Evolutionary conservation across 495 filamentous ascomycete species (phyloP), one percentile per base, ranked within the genome.

Genomic region (Aspergillus bertholletiae): DNA sequence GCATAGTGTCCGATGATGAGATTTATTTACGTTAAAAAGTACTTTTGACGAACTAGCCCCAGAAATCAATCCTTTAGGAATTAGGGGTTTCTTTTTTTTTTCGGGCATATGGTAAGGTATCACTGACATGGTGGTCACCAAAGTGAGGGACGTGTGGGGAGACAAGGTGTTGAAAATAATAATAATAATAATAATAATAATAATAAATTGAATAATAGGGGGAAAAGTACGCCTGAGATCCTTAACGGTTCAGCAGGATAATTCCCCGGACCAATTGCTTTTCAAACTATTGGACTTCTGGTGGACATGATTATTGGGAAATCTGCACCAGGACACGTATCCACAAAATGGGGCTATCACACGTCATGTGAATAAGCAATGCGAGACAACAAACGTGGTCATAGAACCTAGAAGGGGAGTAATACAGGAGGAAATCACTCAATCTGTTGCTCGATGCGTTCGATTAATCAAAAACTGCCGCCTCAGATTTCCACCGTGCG

Each of bases 281-380:
- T 17, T 23, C 24, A 43, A 27, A 30, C 49, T 43, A 51, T 51
- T 43, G 37, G 27, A 22, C 39, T 7, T 43, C 7, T 49, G 46
- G 20, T 49, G 18, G 46, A 49, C 30, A 34, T 51, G 9, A 51
- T 51, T 51, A 51, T 51, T 44, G 24, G 18, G 22, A 51, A 51
- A 11, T 35, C 37, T 43, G 49, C 48, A 51, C 32, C 48, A 40
- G 39, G 22, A 24, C 21, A 43, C 9, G 49, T 51, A 34, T 43
- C 49, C 49, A 51, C 49, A 27, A 30, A 3, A 39, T 43, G 24
- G 52, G 46, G 39, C 51, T 53, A 54, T 54, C 52, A 48, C 44
- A 46, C 35, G 52, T 48, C 52, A 48, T 20, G 52, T 46, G 43
- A 54, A 53, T 32, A 53, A 53, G 51, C 49, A 51, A 27, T 27